Conservation (phyloP, 768 basidiomycete species). For the Leccinum obscurum region DNA sequence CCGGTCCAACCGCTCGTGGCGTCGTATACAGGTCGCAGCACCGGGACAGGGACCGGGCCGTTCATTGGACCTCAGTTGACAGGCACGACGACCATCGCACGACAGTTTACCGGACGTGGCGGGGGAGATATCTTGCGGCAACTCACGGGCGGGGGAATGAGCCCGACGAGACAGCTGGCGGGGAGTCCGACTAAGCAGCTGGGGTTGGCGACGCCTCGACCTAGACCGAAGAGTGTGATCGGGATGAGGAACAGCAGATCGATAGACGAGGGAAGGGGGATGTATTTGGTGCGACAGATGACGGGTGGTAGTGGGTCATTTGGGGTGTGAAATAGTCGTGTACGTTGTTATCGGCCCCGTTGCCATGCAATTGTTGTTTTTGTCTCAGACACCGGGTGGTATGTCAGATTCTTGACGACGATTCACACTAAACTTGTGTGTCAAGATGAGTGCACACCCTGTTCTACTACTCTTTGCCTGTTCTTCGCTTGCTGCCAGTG, state of each 20-base stretch:
- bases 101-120: constrained; percentile 70
- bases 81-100: constrained; percentile 70
- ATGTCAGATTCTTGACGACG: constrained; percentile 2
- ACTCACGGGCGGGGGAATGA: constrained; percentile 65
- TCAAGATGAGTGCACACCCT: neutral
- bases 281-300: constrained; percentile 79
- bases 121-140: constrained; percentile 48
- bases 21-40: constrained; percentile 42
- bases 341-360: constrained; percentile 15
- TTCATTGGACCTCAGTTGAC: constrained; percentile 57
- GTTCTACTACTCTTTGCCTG: neutral
- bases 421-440: too few relatives aligned
- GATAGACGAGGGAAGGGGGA: constrained; percentile 62
- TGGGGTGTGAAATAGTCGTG: constrained; percentile 21
- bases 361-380: constrained; percentile 11
- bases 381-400: constrained; percentile 1
- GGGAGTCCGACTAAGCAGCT: constrained; percentile 73
- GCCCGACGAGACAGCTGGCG: constrained; percentile 63
- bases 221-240: constrained; percentile 77
- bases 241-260: constrained; percentile 65
- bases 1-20: constrained; percentile 50
- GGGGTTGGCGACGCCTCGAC: constrained; percentile 42
- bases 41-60: constrained; percentile 22
- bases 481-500: constrained; percentile 2
- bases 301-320: constrained; percentile 51